Conservation (phyloP, 1,139 yeast genomes). For the Scheffersomyces insectosa region DNA sequence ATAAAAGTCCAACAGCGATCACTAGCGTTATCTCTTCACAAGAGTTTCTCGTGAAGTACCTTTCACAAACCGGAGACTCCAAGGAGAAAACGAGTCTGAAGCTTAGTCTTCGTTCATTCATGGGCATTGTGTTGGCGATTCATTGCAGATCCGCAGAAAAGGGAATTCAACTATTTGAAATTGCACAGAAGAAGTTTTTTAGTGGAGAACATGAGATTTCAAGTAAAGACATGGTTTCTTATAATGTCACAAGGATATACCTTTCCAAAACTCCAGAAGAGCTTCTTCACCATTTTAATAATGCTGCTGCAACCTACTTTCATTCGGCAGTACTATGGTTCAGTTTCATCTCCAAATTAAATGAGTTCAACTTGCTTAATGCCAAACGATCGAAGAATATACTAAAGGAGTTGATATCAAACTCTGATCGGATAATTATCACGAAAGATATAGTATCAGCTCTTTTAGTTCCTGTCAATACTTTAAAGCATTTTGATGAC, state of each 20-base stretch:
- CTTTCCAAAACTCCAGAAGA: constrained; percentile 35
- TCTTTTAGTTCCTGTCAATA: constrained; percentile 28
- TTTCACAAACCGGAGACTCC: constrained; percentile 11
- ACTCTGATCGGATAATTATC: constrained; percentile 22
- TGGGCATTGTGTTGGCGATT: constrained; percentile 41
- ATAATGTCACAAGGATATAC: constrained; percentile 26
- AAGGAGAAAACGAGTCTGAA: constrained; percentile 12
- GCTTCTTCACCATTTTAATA: constrained; percentile 32
- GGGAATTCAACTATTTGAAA: constrained; percentile 27
- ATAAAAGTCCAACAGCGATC: constrained; percentile 1
- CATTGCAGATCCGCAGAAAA: constrained; percentile 23
- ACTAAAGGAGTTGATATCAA: constrained; percentile 24
- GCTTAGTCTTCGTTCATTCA: constrained; percentile 32
- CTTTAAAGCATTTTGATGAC: constrained; percentile 19
- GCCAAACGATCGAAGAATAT: constrained; percentile 28
- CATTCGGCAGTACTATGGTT: constrained; percentile 37
- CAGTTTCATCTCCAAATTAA: constrained; percentile 34
- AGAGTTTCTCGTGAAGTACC: constrained; percentile 26
- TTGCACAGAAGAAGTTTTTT: constrained; percentile 28
- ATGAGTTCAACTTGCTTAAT: constrained; percentile 34
- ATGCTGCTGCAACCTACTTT: constrained; percentile 22
- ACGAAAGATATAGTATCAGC: constrained; percentile 33
- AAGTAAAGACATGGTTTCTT: constrained; percentile 21
- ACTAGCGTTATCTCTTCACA: constrained; percentile 27
- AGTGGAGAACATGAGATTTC: constrained; percentile 10